Evolutionary conservation across 768 basidiomycete genomes (phyloP).

Genomic region (Fibroporia radiculosa): DNA sequence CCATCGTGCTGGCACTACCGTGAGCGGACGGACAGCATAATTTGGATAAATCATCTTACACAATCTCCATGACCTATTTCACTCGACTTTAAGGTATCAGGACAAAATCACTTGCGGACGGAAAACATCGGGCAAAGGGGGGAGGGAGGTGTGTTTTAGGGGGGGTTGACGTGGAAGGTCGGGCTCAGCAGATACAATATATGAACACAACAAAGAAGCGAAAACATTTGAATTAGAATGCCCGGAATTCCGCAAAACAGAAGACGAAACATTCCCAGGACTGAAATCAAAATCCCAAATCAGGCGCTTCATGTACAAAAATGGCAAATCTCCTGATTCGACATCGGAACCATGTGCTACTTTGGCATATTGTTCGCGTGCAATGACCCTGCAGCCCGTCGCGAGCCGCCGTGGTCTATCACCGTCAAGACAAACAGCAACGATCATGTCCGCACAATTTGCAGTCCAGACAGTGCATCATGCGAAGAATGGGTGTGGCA

Average conservation of each 20-base stretch:
- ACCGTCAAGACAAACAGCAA: too few relatives aligned
- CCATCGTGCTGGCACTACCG: background rate
- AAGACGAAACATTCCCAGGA: conserved; percentile 23
- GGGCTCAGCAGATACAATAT: conserved; percentile 19
- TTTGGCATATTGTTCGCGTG: too few relatives aligned
- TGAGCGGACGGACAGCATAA: background rate
- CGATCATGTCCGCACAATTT: too few relatives aligned
- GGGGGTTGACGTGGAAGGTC: conserved; percentile 16
- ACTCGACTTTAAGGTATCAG: background rate
- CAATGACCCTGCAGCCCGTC: too few relatives aligned
- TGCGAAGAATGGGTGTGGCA: too few relatives aligned
- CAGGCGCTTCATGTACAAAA: conserved; percentile 11
- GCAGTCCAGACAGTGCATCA: too few relatives aligned
- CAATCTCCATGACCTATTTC: conserved; percentile 9
- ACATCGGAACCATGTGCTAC: conserved; percentile 10
- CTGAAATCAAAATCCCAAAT: conserved; percentile 16
- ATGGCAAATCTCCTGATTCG: conserved; percentile 13
- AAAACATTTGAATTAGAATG: conserved; percentile 25
- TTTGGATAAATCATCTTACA: conserved; percentile 8
- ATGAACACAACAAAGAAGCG: conserved; percentile 19
- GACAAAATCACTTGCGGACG: background rate
- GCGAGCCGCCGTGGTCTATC: too few relatives aligned
- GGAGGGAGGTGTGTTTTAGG: conserved; percentile 6
- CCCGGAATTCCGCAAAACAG: conserved; percentile 24
- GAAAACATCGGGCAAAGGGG: conserved; percentile 3